Base-by-base conservation (phyloP, 2,329 filamentous ascomycete species). In the Dactylellina haptotyla region DNA sequence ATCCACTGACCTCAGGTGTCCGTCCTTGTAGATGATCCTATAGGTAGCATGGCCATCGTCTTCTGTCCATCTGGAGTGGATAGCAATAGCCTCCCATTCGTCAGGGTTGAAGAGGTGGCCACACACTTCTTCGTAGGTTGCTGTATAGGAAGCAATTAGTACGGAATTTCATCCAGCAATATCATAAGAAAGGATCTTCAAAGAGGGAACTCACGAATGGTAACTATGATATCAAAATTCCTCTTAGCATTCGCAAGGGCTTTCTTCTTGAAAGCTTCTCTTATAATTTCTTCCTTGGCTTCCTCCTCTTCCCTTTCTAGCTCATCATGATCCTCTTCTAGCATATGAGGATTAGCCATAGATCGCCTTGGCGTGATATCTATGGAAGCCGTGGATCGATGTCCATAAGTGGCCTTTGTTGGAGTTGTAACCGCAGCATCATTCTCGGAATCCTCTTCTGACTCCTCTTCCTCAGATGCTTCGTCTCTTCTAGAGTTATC, bases 151-250 rank as follows among this genome's bases (percentile, higher is more conserved):
- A 14, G 9, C n/a, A 30, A 30, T 34, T 54, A 39, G 4, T 25
- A 5, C 18, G 1, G n/a, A n/a, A n/a, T n/a, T 23, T 26, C 8
- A 46, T 2, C 20, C 9, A 14, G 26, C 20, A 6, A n/a, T 3
- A 10, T 53, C 30, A 65, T 18, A 16, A 16, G 9, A 12, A 2
- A 48, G 18, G 28, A 23, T 28, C 20, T 5, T 4, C 39, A 43
- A n/a, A 4, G 8, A 4, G 16, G 6, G 37, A 25, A 66, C 69
- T 32, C 50, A 73, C 69, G 69, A 23, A 28, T 61, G 6, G 37
- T 66, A 16, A 73, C 61, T 5, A 73, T 39, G 14, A 73, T 54
- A 32, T 73, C 69, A 28, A 73, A 73, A 23, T 73, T 73, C 6
- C 28, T 45, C 16, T n/a, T 56, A 30, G 69, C 53, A 9, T 30